Evolutionary conservation across 164 flowering plant genomes (phyloP).

Genomic region (Annona cherimola): DNA sequence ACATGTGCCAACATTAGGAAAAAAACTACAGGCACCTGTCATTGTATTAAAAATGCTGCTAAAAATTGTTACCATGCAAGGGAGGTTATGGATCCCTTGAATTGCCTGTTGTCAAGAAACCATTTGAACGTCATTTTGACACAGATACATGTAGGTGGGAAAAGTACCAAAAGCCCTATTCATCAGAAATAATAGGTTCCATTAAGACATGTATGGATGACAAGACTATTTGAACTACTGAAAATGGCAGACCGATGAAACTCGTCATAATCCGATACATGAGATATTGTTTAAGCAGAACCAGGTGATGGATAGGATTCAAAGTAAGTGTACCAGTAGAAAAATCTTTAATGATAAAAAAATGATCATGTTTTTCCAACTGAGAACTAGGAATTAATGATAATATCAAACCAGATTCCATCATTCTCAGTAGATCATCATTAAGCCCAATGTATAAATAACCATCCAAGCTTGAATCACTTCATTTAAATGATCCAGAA

Average conservation of each 20-base stretch:
- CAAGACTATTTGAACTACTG: background rate
- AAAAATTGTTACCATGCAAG: background rate
- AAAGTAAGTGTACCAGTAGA: background rate
- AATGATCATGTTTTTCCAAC: background rate
- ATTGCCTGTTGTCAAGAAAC: background rate
- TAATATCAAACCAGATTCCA: background rate
- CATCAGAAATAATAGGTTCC: background rate
- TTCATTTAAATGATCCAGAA: background rate
- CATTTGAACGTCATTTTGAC: background rate
- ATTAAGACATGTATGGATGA: background rate
- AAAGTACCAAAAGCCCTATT: background rate
- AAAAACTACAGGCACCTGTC: background rate
- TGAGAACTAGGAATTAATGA: background rate
- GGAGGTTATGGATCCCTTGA: background rate
- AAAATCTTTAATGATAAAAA: background rate
- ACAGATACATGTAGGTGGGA: background rate
- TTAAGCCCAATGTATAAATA: background rate
- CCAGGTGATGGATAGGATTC: background rate
- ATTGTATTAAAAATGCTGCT: background rate
- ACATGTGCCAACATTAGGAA: background rate
- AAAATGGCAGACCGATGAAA: too few species aligned
- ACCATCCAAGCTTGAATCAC: background rate
- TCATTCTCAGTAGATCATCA: background rate
- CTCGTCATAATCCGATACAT: background rate
- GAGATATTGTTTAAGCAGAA: background rate